Conservation (phyloP, 1,284 basidiomycete genomes). For the Sporisorium scitamineum region DNA sequence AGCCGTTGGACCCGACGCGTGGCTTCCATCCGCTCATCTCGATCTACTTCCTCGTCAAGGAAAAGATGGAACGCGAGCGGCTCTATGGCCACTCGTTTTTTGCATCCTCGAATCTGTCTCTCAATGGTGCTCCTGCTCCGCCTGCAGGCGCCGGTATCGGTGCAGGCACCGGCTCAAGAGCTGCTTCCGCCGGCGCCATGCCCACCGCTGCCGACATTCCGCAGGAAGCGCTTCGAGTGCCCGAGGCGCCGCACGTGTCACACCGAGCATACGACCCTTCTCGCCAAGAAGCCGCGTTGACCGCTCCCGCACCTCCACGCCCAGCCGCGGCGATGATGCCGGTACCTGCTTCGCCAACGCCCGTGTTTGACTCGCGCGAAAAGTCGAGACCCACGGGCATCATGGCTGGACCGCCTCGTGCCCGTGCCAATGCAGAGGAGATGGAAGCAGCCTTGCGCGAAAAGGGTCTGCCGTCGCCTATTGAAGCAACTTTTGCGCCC, state of each 20-base stretch:
- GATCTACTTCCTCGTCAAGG: constrained; percentile 93
- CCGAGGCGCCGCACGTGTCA: constrained; percentile 64
- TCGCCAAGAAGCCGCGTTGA: constrained; percentile 39
- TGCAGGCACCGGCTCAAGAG: constrained; percentile 21
- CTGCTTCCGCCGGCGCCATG: constrained; percentile 50
- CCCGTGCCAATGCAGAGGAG: constrained; percentile 64
- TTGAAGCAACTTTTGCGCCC: constrained; percentile 28
- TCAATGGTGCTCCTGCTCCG: constrained; percentile 54
- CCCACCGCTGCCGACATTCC: constrained; percentile 68
- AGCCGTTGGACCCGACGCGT: constrained; percentile 81
- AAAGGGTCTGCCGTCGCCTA: constrained; percentile 44
- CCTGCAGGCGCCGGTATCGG: constrained; percentile 13
- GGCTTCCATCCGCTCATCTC: constrained; percentile 95
- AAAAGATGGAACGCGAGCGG: constrained; percentile 92
- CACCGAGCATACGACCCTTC: constrained; percentile 54
- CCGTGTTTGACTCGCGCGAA: constrained; percentile 68
- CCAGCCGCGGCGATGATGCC: constrained; percentile 33
- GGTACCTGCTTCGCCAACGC: constrained; percentile 51
- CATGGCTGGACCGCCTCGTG: constrained; percentile 66
- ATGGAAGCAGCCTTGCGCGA: constrained; percentile 60
- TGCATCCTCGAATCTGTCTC: constrained; percentile 84
- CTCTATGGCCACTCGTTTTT: constrained; percentile 94
- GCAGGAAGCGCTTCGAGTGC: constrained; percentile 61
- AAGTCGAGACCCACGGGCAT: constrained; percentile 62
- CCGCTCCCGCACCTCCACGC: constrained; percentile 30